These are phyloP conservation scores for Tylopilus vinaceipallidus DNA, from an alignment of 768 basidiomycete genomes.

Conservation along the genomic window DNA sequence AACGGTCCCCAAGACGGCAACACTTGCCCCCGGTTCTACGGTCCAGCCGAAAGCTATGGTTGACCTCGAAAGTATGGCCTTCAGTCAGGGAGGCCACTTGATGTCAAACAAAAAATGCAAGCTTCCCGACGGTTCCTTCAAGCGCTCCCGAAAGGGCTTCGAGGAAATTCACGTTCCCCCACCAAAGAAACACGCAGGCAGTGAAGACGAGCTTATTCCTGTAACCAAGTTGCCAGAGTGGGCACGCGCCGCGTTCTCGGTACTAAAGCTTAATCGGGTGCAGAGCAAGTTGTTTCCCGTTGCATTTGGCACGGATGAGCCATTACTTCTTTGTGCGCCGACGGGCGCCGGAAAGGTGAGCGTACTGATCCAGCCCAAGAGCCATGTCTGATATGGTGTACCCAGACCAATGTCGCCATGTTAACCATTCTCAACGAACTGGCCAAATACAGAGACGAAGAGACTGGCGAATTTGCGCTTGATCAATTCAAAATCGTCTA, in stretches of 20 bases:
- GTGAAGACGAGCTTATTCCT: slow-evolving; percentile 67
- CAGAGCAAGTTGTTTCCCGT: slow-evolving; percentile 92
- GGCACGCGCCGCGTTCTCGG: slow-evolving; percentile 85
- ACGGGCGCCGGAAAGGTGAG: slow-evolving; percentile 97
- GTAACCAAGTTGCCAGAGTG: slow-evolving; percentile 76
- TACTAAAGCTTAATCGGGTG: slow-evolving; percentile 80
- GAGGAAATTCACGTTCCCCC: slow-evolving; percentile 98
- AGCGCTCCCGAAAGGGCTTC: slow-evolving; percentile 92
- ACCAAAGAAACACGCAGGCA: slow-evolving; percentile 71
- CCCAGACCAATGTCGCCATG: slow-evolving; percentile 96
- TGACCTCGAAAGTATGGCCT: slow-evolving; percentile 94
- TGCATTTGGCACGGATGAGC: slow-evolving; percentile 94
- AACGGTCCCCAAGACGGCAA: slow-evolving; percentile 75
- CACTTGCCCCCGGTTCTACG: slow-evolving; percentile 81
- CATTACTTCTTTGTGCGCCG: slow-evolving; percentile 92
- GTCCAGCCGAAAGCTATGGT: slow-evolving; percentile 83
- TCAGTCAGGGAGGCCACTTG: slow-evolving; percentile 91
- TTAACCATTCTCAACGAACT: slow-evolving; percentile 91
- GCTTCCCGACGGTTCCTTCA: slow-evolving; percentile 96
- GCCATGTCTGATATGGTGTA: slow-evolving; percentile 12
- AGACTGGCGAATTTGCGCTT: slow-evolving; percentile 76
- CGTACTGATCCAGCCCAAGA: background rate
- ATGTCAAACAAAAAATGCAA: slow-evolving; percentile 99
- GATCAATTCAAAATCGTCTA: slow-evolving; percentile 96
- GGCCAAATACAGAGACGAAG: slow-evolving; percentile 80